A percentile compares a stretch with the other conserved stretches of the same genome.
Conservation (phyloP, 805 yeast genomes). For the Metschnikowia picachoensis region DNA sequence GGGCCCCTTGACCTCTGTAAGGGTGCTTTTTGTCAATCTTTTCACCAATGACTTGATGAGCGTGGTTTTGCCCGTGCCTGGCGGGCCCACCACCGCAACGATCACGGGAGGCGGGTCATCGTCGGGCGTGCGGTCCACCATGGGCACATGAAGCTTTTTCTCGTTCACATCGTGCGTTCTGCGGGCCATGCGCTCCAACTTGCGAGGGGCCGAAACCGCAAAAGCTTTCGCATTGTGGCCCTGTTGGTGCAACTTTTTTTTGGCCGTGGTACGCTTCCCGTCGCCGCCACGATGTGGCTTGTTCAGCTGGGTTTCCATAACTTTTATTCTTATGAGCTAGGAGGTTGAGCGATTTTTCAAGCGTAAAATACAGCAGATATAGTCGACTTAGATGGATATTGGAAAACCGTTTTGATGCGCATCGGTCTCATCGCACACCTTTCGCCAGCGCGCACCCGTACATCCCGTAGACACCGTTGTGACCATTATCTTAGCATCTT, state of each 20-base stretch:
- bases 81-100: slow-evolving; percentile 97
- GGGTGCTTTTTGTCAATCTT: slow-evolving; percentile 80
- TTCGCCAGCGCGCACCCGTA: neutral
- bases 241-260: slow-evolving; percentile 82
- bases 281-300: slow-evolving; percentile 73
- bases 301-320: slow-evolving; percentile 51
- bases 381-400: too few relatives aligned
- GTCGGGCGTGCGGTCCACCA: slow-evolving; percentile 96
- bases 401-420: too few relatives aligned
- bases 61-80: slow-evolving; percentile 97
- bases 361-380: too few relatives aligned
- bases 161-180: slow-evolving; percentile 82
- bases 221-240: slow-evolving; percentile 53
- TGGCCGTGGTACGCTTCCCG: slow-evolving; percentile 52
- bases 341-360: neutral
- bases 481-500: too few relatives aligned
- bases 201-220: slow-evolving; percentile 63
- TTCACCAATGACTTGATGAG: slow-evolving; percentile 84
- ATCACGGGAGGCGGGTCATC: slow-evolving; percentile 97
- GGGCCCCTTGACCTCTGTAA: slow-evolving; percentile 90
- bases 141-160: slow-evolving; percentile 87
- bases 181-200: slow-evolving; percentile 76
- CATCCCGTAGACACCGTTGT: neutral
- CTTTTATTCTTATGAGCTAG: too few relatives aligned
- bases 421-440: slow-evolving; percentile 3